Evolutionary conservation across 2,329 filamentous ascomycete species (phyloP).

Genomic region (Talaromyces atroroseus): DNA sequence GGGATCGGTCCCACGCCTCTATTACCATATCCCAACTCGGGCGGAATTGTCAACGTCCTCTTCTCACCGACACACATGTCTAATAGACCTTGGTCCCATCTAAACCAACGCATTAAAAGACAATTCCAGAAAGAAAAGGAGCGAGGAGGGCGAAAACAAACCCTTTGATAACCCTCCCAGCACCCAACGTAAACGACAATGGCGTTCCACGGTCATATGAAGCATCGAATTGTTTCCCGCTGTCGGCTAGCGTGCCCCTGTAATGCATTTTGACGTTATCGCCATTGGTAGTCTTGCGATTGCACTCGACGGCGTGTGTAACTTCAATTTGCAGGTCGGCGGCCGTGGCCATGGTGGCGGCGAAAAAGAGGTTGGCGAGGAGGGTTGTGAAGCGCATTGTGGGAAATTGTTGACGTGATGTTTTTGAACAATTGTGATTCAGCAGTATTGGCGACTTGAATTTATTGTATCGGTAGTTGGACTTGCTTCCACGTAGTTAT

Average conservation of each 20-base stretch:
- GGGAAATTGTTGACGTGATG: background rate
- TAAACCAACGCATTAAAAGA: constrained; percentile 25
- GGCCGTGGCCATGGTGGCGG: constrained; percentile 2
- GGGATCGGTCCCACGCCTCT: constrained; percentile 76
- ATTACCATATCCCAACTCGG: constrained; percentile 75
- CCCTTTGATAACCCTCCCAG: constrained; percentile 84
- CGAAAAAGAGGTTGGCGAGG: constrained; percentile 7
- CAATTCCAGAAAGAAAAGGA: background rate
- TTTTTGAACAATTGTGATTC: background rate
- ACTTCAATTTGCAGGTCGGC: constrained; percentile 68
- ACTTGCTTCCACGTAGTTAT: background rate
- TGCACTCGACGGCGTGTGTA: constrained; percentile 68
- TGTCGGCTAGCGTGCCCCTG: constrained; percentile 67
- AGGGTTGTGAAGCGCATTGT: constrained; percentile 10
- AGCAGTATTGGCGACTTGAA: background rate
- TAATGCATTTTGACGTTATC: constrained; percentile 87
- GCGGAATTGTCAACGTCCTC: constrained; percentile 83
- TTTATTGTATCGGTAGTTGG: background rate
- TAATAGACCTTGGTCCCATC: constrained; percentile 83
- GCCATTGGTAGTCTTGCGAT: constrained; percentile 67
- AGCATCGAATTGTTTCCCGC: constrained; percentile 78
- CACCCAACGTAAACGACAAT: constrained; percentile 72
- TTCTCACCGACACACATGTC: constrained; percentile 97
- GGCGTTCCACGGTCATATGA: constrained; percentile 71
- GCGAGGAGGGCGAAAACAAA: constrained; percentile 37